These are phyloP conservation scores for Carex pumila DNA, from an alignment of 176 grass and related monocot genomes.

Conservation along the genomic window DNA sequence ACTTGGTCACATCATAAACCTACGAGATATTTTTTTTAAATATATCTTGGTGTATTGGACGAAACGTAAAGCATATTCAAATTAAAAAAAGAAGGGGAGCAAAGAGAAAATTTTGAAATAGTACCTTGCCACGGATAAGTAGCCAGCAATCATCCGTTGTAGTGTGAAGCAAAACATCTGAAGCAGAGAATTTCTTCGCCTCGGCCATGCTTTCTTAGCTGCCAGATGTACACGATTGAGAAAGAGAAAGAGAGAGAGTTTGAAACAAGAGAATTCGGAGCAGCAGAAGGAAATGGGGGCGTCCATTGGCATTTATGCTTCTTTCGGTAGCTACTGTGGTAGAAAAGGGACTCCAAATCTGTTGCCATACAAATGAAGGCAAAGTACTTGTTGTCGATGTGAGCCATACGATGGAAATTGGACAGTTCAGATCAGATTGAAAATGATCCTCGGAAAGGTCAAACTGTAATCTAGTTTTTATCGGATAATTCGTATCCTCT, in stretches of 20 bases:
- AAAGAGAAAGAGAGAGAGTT: not conserved
- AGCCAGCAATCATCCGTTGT: slow-evolving; percentile 70
- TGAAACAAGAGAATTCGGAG: not conserved
- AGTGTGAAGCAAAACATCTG: slow-evolving; percentile 40
- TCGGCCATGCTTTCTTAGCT: not conserved
- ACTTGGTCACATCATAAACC: slow-evolving; percentile 85
- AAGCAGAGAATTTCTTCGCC: slow-evolving; percentile 30
- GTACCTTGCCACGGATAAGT: slow-evolving; percentile 60
- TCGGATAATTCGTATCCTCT: too few species aligned
- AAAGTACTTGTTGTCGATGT: not conserved
- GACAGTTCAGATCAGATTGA: not conserved
- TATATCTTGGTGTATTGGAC: not conserved
- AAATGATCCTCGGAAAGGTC: not conserved
- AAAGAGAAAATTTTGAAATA: not conserved
- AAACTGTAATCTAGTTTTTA: too few species aligned
- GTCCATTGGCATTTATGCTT: not conserved
- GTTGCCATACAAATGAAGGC: not conserved
- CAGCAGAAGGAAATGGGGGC: not conserved
- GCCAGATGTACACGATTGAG: not conserved
- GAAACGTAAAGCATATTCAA: not conserved
- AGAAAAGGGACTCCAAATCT: not conserved
- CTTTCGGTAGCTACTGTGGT: not conserved
- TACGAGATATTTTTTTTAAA: not conserved
- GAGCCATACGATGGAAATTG: not conserved
- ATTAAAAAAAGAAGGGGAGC: not conserved